These are phyloP conservation scores for Purpureocillium lavendulum DNA, from an alignment of 2,329 filamentous ascomycete genomes.

Conservation along the genomic window DNA sequence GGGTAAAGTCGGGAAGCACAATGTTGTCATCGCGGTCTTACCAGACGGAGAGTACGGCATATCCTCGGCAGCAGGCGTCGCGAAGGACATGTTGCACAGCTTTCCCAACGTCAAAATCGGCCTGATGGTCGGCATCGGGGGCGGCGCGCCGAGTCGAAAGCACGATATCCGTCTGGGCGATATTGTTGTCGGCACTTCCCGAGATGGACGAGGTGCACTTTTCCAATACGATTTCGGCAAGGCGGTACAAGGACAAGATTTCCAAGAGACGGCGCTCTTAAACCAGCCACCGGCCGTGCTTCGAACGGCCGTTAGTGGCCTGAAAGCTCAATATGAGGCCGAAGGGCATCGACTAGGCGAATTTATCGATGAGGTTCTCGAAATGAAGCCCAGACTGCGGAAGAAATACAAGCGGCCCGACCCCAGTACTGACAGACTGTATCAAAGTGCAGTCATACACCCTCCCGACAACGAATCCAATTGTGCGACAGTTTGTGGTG, in stretches of 20 bases:
- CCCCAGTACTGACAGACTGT: too few species aligned
- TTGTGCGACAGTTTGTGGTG: slow-evolving; percentile 5
- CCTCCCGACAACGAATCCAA: too few species aligned
- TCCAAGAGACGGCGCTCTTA: slow-evolving; percentile 2
- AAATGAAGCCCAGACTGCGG: too few species aligned
- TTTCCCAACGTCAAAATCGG: slow-evolving; percentile 19
- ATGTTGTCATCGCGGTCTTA: slow-evolving; percentile 8
- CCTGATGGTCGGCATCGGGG: slow-evolving; percentile 7
- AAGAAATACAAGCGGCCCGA: too few species aligned
- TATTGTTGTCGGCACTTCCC: slow-evolving; percentile 10
- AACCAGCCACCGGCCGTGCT: too few species aligned
- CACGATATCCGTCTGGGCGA: slow-evolving; percentile 23
- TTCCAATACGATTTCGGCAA: slow-evolving; percentile 16
- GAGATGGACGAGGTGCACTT: slow-evolving; percentile 4
- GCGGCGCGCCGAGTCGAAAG: slow-evolving; percentile 20
- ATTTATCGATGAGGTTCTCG: too few species aligned
- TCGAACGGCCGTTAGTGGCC: too few species aligned
- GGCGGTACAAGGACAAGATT: slow-evolving; percentile 4
- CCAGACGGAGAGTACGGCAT: slow-evolving; percentile 6
- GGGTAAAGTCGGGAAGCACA: slow-evolving; percentile 8
- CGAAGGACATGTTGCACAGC: slow-evolving; percentile 15
- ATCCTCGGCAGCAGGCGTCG: slow-evolving; percentile 11
- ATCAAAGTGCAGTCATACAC: too few species aligned
- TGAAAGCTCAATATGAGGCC: too few species aligned
- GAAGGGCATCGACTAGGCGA: too few species aligned